Base-by-base conservation (phyloP, 2,329 filamentous ascomycete genomes). In the Celoporthe dispersa region DNA sequence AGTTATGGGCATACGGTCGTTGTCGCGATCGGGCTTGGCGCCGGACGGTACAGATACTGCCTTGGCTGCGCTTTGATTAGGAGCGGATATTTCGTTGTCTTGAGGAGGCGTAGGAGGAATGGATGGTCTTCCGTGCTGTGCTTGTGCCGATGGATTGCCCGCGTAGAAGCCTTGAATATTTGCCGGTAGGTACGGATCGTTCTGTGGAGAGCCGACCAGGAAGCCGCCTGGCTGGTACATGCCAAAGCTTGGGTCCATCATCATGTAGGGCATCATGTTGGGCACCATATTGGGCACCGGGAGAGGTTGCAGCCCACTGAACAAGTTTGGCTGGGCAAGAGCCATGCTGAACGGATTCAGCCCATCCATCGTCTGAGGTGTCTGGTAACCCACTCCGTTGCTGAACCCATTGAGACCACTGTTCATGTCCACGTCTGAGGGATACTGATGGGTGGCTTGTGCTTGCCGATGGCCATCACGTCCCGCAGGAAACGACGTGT, bases 1-100 rank as follows among this genome's bases (percentile, higher is more conserved):
- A 28, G 72, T 48, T 73, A 77, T 75, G 53, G 73, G 6, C 66
- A 75, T 73, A 3, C 67, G 80, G 22, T 35, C 51, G 28, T 33
- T 44, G 31, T 57, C 62, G 48, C 33, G 62, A n/a, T 33, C 48
- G 16, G 33, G n/a, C 35, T 51, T 62, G 35, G 16, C 12, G 31
- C 16, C 22, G 31, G 57, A 37, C 8, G 57, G 57, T 37, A n/a
- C 8, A 22, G 57, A 60, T 33, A 35, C 16, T 31, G 22, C 11
- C 33, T 33, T 33, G n/a, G 41, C 19, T 48, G 1, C 7, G n/a
- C 39, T 51, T 31, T 25, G 39, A 19, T 28, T 4, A 9, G 39
- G 12, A 25, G 19, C 8, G 16, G 25, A 44, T 2, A 7, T 22
- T 22, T 33, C 12, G 41, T 37, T 64, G 25, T 33, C 41, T 33